Conservation (phyloP, 371 early-diverging fungal species). For the Mortierella polycephala region DNA sequence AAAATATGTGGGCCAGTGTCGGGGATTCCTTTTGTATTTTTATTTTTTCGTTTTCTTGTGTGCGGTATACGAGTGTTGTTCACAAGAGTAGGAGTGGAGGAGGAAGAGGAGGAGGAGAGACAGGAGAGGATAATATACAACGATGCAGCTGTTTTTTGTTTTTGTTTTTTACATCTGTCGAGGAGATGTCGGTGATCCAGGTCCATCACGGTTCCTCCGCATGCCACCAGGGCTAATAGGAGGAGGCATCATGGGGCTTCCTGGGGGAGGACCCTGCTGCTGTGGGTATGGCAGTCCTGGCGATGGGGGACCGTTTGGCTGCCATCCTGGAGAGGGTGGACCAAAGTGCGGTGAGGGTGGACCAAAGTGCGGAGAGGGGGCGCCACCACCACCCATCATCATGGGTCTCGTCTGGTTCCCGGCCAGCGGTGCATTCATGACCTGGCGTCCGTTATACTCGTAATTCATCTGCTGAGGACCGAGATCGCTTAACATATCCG, state of each 20-base stretch:
- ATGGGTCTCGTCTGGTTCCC: conserved; percentile 43
- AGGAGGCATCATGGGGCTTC: conserved; percentile 44
- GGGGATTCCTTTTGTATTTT: too few relatives aligned
- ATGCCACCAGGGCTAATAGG: conserved; percentile 53
- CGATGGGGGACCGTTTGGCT: conserved; percentile 10
- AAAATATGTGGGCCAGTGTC: too few relatives aligned
- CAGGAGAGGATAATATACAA: not conserved
- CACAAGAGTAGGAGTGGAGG: too few relatives aligned
- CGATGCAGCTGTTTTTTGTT: not conserved
- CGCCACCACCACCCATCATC: conserved; percentile 29
- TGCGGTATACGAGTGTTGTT: too few relatives aligned
- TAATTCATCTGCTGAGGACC: conserved; percentile 51
- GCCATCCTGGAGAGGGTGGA: conserved; percentile 6
- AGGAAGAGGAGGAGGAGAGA: not conserved
- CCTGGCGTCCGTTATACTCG: conserved; percentile 52
- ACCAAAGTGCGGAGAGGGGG: conserved; percentile 24
- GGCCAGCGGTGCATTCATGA: conserved; percentile 45
- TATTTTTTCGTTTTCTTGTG: too few relatives aligned
- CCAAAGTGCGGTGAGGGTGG: conserved; percentile 31
- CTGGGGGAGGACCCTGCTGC: conserved; percentile 16
- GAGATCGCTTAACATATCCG: conserved; percentile 49
- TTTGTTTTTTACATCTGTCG: conserved; percentile 19
- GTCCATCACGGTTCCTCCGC: conserved; percentile 50
- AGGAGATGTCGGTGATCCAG: conserved; percentile 41
- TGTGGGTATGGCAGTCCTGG: conserved; percentile 14